Evolutionary conservation across 192 early-diverging fungal species (phyloP).

Genomic region (Rhizophagus sp.): DNA sequence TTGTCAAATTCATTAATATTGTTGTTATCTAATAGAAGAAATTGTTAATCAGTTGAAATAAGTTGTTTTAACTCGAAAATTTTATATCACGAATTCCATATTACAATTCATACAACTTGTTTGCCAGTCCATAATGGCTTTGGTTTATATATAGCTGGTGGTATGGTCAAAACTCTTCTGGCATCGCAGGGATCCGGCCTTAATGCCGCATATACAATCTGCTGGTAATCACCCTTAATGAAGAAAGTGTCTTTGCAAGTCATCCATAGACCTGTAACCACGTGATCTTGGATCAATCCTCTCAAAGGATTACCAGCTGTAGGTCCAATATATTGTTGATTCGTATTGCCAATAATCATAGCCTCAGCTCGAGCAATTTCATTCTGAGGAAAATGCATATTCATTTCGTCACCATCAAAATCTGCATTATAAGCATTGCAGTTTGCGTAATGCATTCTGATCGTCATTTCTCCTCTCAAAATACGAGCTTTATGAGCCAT

Average conservation of each 20-base stretch:
- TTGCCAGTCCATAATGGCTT: slow-evolving; percentile 94
- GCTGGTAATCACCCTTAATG: slow-evolving; percentile 86
- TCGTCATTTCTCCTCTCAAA: slow-evolving; percentile 94
- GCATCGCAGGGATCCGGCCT: slow-evolving; percentile 70
- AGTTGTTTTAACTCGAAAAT: neutral
- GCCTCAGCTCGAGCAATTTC: slow-evolving; percentile 96
- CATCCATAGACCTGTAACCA: slow-evolving; percentile 96
- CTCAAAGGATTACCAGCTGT: slow-evolving; percentile 96
- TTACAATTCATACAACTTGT: slow-evolving; percentile 67
- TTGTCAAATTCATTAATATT: slow-evolving; percentile 89
- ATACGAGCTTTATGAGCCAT: slow-evolving; percentile 97
- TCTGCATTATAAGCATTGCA: slow-evolving; percentile 94
- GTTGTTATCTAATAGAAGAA: slow-evolving; percentile 66
- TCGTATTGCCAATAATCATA: slow-evolving; percentile 91
- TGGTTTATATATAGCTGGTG: slow-evolving; percentile 89
- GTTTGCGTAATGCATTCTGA: slow-evolving; percentile 99
- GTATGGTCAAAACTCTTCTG: slow-evolving; percentile 75
- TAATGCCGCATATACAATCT: slow-evolving; percentile 88
- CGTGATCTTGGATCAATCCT: slow-evolving; percentile 98
- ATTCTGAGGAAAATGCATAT: slow-evolving; percentile 99
- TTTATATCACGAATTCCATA: neutral
- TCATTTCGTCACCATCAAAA: slow-evolving; percentile 99
- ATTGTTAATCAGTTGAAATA: neutral
- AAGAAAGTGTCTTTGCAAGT: slow-evolving; percentile 87
- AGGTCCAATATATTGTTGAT: slow-evolving; percentile 95